A percentile compares a stretch with the other conserved stretches of the same genome.
phyloP scores from a whole-genome alignment of 345 rosid species.

The Syzygium jambos region DNA sequence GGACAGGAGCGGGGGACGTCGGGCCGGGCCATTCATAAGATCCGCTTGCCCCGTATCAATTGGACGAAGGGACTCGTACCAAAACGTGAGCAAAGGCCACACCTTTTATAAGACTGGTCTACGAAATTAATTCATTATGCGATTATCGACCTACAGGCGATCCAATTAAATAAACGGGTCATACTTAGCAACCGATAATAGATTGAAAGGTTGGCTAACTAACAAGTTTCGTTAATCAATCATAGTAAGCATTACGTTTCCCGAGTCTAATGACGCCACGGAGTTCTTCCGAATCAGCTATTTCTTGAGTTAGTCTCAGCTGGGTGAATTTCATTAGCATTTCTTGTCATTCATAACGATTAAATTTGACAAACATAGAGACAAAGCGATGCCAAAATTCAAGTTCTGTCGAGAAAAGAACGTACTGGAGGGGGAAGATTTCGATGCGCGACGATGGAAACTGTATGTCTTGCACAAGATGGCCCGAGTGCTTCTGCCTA shows the following conservation, averaged over 20 bases:
- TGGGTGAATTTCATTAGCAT: too few relatives aligned
- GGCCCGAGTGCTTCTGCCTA: background rate
- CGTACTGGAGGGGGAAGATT: background rate
- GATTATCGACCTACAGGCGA: background rate
- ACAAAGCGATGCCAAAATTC: background rate
- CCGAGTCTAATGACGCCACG: fast-evolving
- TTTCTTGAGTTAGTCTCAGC: too few relatives aligned
- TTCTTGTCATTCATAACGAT: too few relatives aligned
- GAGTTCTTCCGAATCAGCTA: too few relatives aligned
- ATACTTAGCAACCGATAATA: background rate
- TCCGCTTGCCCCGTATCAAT: background rate
- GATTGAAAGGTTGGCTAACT: background rate
- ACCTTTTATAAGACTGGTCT: background rate
- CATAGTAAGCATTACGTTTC: too few relatives aligned
- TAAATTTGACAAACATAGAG: too few relatives aligned
- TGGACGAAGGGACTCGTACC: background rate
- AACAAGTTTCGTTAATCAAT: background rate
- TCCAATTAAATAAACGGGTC: background rate
- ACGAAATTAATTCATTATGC: background rate
- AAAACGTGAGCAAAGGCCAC: too few relatives aligned
- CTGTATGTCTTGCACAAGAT: background rate
- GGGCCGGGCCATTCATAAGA: background rate
- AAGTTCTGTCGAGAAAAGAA: background rate
- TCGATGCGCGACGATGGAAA: background rate
- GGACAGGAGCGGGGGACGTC: background rate